Percentiles rank a stretch among this genome's conserved stretches.
Conservation (phyloP, 352 stramenopile species). For the Phytophthora capsici region DNA sequence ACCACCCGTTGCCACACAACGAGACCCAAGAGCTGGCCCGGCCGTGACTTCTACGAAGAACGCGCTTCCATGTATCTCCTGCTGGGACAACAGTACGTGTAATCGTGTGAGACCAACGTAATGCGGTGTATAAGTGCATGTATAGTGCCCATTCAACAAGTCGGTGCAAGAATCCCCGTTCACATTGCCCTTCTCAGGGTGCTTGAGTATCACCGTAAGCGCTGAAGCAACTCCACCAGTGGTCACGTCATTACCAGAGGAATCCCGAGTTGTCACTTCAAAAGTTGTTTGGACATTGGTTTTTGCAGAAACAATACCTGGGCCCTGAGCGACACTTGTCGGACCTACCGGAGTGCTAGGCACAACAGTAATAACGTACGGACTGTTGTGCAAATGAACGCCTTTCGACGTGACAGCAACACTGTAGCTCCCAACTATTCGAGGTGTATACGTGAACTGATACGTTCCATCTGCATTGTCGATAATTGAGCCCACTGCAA, state of each 20-base stretch:
- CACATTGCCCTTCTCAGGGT: slow-evolving; percentile 43
- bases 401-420: slow-evolving; percentile 53
- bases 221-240: slow-evolving; percentile 43
- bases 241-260: slow-evolving; percentile 57
- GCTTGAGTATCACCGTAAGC: slow-evolving; percentile 47
- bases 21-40: slow-evolving; percentile 53
- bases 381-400: slow-evolving; percentile 62
- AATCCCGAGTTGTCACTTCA: slow-evolving; percentile 59
- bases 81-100: slow-evolving; percentile 34
- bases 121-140: slow-evolving; percentile 64
- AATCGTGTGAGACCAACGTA: slow-evolving; percentile 49
- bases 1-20: slow-evolving; percentile 45
- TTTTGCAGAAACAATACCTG: slow-evolving; percentile 39
- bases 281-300: slow-evolving; percentile 74
- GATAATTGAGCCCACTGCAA: slow-evolving; percentile 40
- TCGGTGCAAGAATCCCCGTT: slow-evolving; percentile 53
- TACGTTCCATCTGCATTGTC: slow-evolving; percentile 66
- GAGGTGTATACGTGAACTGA: slow-evolving; percentile 51
- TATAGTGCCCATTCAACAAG: slow-evolving; percentile 62
- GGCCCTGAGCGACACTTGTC: slow-evolving; percentile 50
- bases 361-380: slow-evolving; percentile 62
- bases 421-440: slow-evolving; percentile 48
- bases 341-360: slow-evolving; percentile 47
- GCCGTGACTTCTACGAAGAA: slow-evolving; percentile 58
- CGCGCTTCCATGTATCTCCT: slow-evolving; percentile 51